A percentile compares a stretch with the other conserved stretches of the same genome.
These are phyloP conservation scores for Alternaria triticina DNA, from an alignment of 2,329 filamentous ascomycete genomes.

Conservation along the genomic window DNA sequence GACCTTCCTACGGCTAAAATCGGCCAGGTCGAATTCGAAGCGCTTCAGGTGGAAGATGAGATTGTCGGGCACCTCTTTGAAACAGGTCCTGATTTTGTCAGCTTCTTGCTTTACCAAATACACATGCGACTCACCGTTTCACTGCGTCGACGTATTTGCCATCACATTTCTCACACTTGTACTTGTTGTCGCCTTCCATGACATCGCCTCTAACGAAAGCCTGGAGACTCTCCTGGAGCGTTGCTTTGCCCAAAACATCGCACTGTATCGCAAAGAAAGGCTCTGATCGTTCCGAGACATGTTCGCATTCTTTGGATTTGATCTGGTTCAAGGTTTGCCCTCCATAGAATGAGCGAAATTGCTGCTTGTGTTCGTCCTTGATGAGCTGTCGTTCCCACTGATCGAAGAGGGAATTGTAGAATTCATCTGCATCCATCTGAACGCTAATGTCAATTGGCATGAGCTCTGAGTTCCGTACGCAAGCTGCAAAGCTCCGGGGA, in stretches of 20 bases:
- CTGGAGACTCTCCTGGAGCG: conserved; percentile 83
- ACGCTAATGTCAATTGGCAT: conserved; percentile 81
- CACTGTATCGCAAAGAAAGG: conserved; percentile 94
- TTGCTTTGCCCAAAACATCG: conserved; percentile 90
- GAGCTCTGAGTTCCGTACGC: conserved; percentile 83
- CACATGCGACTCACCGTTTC: conserved; percentile 65
- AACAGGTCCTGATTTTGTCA: conserved; percentile 68
- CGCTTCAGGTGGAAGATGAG: conserved; percentile 94
- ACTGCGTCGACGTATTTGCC: conserved; percentile 86
- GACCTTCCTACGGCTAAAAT: conserved; percentile 85
- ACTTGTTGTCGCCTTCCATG: conserved; percentile 98
- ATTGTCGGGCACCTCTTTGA: conserved; percentile 92
- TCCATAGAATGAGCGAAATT: conserved; percentile 84
- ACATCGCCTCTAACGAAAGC: conserved; percentile 97
- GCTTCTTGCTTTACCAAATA: conserved; percentile 1
- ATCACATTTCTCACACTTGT: conserved; percentile 91
- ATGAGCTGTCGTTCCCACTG: conserved; percentile 84
- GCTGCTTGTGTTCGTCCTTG: conserved; percentile 69
- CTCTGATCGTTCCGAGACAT: conserved; percentile 89
- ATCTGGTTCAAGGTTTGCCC: conserved; percentile 94
- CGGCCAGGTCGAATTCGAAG: conserved; percentile 80
- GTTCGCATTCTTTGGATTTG: conserved; percentile 90
- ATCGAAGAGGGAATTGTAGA: conserved; percentile 93
- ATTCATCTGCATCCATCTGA: conserved; percentile 99
- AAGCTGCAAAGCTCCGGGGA: conserved; percentile 72